These are phyloP conservation scores for Parasitella parasitica DNA, from an alignment of 371 early-diverging fungal species.

Conservation along the genomic window DNA sequence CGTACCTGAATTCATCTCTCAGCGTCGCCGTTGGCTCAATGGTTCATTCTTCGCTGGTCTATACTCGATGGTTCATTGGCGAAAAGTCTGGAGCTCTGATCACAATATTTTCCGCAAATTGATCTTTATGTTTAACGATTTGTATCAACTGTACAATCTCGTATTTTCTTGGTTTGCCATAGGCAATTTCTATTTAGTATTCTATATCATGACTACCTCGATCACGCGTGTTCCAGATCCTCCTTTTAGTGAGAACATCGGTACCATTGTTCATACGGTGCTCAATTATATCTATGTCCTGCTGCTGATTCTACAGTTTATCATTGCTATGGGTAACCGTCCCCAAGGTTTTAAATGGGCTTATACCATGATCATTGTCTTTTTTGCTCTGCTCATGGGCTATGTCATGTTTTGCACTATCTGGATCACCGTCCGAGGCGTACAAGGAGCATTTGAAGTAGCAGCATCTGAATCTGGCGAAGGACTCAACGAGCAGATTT, in stretches of 20 bases:
- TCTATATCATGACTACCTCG: conserved; percentile 60
- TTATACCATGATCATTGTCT: conserved; percentile 42
- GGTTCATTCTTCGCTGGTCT: conserved; percentile 67
- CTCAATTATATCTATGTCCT: conserved; percentile 57
- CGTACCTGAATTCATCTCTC: conserved; percentile 77
- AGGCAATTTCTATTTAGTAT: conserved; percentile 78
- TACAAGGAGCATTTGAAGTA: conserved; percentile 34
- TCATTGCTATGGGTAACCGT: conserved; percentile 72
- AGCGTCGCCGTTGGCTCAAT: conserved; percentile 90
- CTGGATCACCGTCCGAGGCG: conserved; percentile 51
- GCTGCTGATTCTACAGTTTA: conserved; percentile 54
- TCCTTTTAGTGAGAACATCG: conserved; percentile 13
- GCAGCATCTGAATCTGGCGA: neutral
- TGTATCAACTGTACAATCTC: conserved; percentile 56
- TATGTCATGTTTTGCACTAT: conserved; percentile 62
- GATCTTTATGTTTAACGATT: conserved; percentile 57
- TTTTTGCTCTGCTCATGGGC: conserved; percentile 54
- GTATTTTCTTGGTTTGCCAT: conserved; percentile 74
- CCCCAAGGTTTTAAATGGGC: conserved; percentile 64
- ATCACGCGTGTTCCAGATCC: conserved; percentile 16
- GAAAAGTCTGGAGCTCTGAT: conserved; percentile 54
- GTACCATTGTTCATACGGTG: conserved; percentile 14
- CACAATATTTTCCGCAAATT: conserved; percentile 61
- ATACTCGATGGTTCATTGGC: conserved; percentile 54
- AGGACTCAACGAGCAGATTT: conserved; percentile 3